Evolutionary conservation across 1,284 basidiomycete genomes (phyloP), one percentile per base, ranked within the genome.

Genomic region (Fistulinella cinereoalba): DNA sequence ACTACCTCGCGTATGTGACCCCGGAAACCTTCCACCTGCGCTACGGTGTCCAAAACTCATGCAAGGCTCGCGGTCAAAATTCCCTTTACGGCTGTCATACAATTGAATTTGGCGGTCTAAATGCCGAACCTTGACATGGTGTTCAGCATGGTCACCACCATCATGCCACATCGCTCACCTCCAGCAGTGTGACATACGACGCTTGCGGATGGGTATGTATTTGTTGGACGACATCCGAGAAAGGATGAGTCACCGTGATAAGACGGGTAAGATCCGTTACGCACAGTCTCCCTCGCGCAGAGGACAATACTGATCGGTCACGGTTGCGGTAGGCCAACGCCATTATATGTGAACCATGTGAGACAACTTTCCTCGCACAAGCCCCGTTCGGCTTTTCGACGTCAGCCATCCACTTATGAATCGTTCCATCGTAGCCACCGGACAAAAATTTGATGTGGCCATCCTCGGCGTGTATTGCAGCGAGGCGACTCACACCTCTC

Each of bases 31-130:
- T 37, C 52, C 53, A 21, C 46, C 47, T 27, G 51, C 37, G 24
- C 52, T 60, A 44, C 73, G 68, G 50, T 70, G 60, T 6, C 78
- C 75, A 56, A 81, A 79, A 47, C 68, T 65, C 45, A 72, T 55
- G 53, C 70, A 70, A 37, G 79, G 70, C 37, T 60, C 51, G 45
- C 67, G 54, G 49, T 65, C 54, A 51, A 75, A 75, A 25, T 58
- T 60, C 37, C 61, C 62, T 45, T 62, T 65, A 37, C 74, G 66
- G 32, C 61, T 56, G 57, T 80, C 79, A 51, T 68, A 79, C 29
- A 79, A 50, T 41, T 72, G 66, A 12, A 79, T 65, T 58, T 80
- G 77, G 37, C 61, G 57, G 51, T 76, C 72, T 47, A 75, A 64
- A 54, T 78, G 72, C 49, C 72, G 67, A 44, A 79, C 68, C 77